Evolutionary conservation across 495 filamentous ascomycete genomes (phyloP).

Genomic region (Penicillium arizonense): DNA sequence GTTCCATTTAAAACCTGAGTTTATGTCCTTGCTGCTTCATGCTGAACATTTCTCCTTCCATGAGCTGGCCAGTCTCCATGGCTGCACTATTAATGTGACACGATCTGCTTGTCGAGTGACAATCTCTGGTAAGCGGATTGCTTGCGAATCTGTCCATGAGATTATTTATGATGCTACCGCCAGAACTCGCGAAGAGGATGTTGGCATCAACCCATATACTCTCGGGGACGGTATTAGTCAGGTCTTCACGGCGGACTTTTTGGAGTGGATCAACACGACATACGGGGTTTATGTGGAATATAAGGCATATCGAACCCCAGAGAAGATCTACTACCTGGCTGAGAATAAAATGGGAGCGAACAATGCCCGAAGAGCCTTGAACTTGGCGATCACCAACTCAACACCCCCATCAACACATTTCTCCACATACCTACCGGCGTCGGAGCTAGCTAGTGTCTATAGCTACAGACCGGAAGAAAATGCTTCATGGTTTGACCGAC

Average conservation of each 20-base stretch:
- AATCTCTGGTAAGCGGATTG: slow-evolving; percentile 35
- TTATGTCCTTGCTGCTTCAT: slow-evolving; percentile 27
- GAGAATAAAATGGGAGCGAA: slow-evolving; percentile 35
- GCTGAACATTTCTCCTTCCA: slow-evolving; percentile 42
- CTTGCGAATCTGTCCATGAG: slow-evolving; percentile 40
- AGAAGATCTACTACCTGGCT: slow-evolving; percentile 31
- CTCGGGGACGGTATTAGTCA: slow-evolving; percentile 4
- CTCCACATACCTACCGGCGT: slow-evolving; percentile 35
- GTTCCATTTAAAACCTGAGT: slow-evolving; percentile 27
- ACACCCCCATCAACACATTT: slow-evolving; percentile 25
- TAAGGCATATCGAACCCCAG: slow-evolving; percentile 9
- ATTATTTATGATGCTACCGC: slow-evolving; percentile 37
- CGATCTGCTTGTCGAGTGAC: slow-evolving; percentile 34
- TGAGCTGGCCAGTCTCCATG: slow-evolving; percentile 38
- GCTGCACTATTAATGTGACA: slow-evolving; percentile 41
- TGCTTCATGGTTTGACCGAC: slow-evolving; percentile 32
- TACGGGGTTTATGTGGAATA: slow-evolving; percentile 30
- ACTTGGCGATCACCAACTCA: slow-evolving; percentile 28
- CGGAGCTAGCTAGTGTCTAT: slow-evolving; percentile 21
- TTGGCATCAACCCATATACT: slow-evolving; percentile 20
- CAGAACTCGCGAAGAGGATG: slow-evolving; percentile 31
- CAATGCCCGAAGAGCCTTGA: slow-evolving; percentile 34
- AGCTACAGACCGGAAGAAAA: slow-evolving; percentile 17
- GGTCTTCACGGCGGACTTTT: slow-evolving; percentile 21
- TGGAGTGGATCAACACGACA: slow-evolving; percentile 34